Evolutionary conservation across 2,329 filamentous ascomycete species (phyloP).

Genomic region (Talaromyces sp.): DNA sequence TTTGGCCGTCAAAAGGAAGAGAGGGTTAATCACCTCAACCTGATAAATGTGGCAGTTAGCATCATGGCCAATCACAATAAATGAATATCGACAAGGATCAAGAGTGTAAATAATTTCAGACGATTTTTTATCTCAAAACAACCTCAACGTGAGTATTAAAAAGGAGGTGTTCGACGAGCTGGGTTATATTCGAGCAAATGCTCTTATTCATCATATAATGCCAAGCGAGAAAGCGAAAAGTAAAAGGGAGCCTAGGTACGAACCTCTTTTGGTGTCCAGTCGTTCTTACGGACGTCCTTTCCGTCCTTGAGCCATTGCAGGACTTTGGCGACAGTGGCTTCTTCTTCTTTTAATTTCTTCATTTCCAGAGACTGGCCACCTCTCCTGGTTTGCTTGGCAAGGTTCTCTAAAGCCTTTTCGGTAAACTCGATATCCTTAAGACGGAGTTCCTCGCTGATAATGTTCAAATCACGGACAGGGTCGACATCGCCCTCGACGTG

Average conservation of each 20-base stretch:
- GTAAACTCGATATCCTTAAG: conserved; percentile 99
- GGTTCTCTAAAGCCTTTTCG: conserved; percentile 87
- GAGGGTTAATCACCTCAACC: conserved; percentile 96
- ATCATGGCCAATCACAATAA: not conserved
- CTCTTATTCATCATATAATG: conserved; percentile 95
- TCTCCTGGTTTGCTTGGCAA: conserved; percentile 90
- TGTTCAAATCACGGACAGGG: conserved; percentile 87
- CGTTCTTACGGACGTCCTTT: conserved; percentile 88
- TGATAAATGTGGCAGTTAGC: conserved; percentile 42
- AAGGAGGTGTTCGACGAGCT: conserved; percentile 96
- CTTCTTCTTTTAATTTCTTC: conserved; percentile 95
- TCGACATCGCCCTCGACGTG: conserved; percentile 99
- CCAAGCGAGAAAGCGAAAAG: conserved; percentile 33
- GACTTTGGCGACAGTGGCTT: conserved; percentile 88
- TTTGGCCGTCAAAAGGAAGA: conserved; percentile 93
- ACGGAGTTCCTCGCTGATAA: conserved; percentile 93
- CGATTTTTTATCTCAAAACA: conserved; percentile 80
- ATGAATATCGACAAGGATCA: not conserved
- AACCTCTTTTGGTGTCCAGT: conserved; percentile 95
- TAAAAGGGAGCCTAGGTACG: conserved; percentile 22
- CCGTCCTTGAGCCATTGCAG: conserved; percentile 77
- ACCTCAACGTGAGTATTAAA: conserved; percentile 66
- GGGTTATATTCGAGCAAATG: conserved; percentile 94
- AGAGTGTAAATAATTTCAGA: conserved; percentile 50
- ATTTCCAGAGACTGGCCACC: conserved; percentile 94